Base-by-base conservation (phyloP, 352 stramenopile genomes). In the Globisporangium alternatum region DNA sequence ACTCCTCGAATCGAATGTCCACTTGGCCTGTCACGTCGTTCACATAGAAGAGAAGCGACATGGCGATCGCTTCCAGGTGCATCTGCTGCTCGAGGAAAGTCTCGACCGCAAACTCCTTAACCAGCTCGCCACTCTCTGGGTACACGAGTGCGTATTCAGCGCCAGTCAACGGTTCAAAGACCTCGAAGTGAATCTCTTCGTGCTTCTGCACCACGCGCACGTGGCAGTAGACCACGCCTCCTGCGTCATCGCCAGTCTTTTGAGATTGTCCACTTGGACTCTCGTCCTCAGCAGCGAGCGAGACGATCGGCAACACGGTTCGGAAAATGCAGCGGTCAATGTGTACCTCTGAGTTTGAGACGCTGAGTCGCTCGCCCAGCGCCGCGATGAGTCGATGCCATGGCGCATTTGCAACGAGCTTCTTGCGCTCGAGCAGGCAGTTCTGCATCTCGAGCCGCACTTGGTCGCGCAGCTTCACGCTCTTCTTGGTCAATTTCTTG, bases 31-130 rank as follows among this genome's bases (percentile, higher is more conserved):
- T 71, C 25, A 57, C 47, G 5, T 56, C 35, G 54, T 80, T 73
- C 1, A 43, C 21, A 21, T 75, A 78, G 44, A 90, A 71, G 10
- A 88, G 28, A 39, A 90, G 68, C 2, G 76, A 79, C 70, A 77
- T 80, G 10, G 66, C 62, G 56, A 87, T 80, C 8, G 74, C 76
- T 39, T 90, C 79, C 19, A 90, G 58, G 39, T 90, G 75, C 61
- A 90, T 74, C 33, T 86, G 77, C 69, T 85, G 76, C 66, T 90
- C 79, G 7, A 80, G 43, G 17, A 75, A 76, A 7, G 60, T 83
- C 52, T 88, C 78, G n/a, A 80, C 59, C 5, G 68, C 76, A 52
- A 88, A 85, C 44, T 88, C 81, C 17, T 76, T 79, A 6, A 80
- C 66, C 21, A 90, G 55, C 58, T 89, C 77, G 6, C 41, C 56